A percentile compares a stretch with the other conserved stretches of the same genome.
phyloP scores from a whole-genome alignment of 164 flowering plant genomes.

The Warburgia ugandensis region DNA sequence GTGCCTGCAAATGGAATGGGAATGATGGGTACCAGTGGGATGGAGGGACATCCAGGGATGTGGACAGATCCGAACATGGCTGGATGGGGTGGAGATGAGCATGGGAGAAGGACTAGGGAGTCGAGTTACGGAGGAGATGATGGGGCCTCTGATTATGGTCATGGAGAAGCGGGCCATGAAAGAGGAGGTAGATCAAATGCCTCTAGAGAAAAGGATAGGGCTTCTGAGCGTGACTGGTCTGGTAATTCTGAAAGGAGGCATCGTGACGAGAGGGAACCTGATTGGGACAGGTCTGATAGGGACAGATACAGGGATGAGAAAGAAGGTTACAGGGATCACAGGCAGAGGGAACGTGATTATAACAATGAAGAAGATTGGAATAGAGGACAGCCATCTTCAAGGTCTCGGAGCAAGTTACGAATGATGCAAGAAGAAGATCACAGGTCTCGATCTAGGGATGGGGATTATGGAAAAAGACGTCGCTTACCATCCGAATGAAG shows the following conservation, averaged over 20 bases:
- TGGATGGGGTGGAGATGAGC: conserved; percentile 58
- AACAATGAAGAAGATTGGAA: conserved; percentile 34
- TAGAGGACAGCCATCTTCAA: conserved; percentile 63
- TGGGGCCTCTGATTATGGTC: conserved; percentile 59
- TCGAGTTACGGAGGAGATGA: conserved; percentile 70
- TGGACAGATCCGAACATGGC: conserved; percentile 60
- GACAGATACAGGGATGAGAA: conserved; percentile 66
- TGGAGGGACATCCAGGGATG: conserved; percentile 64
- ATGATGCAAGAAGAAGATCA: conserved; percentile 57
- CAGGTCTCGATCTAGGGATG: conserved; percentile 73
- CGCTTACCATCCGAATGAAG: conserved; percentile 61
- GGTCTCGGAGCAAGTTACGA: conserved; percentile 62
- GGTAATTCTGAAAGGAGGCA: conserved; percentile 48
- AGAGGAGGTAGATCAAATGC: conserved; percentile 47
- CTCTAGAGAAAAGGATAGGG: conserved; percentile 57
- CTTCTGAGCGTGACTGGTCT: conserved; percentile 56
- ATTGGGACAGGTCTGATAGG: conserved; percentile 56
- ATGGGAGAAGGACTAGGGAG: conserved; percentile 47
- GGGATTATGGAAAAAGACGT: conserved; percentile 76
- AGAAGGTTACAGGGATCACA: conserved; percentile 50
- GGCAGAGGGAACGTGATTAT: conserved; percentile 9
- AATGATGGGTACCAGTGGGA: conserved; percentile 55
- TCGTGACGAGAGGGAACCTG: conserved; percentile 55
- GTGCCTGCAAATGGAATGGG: conserved; percentile 60
- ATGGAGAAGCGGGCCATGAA: conserved; percentile 53